Conservation (phyloP, 1,284 basidiomycete genomes). For the Cryptococcus sp. region DNA sequence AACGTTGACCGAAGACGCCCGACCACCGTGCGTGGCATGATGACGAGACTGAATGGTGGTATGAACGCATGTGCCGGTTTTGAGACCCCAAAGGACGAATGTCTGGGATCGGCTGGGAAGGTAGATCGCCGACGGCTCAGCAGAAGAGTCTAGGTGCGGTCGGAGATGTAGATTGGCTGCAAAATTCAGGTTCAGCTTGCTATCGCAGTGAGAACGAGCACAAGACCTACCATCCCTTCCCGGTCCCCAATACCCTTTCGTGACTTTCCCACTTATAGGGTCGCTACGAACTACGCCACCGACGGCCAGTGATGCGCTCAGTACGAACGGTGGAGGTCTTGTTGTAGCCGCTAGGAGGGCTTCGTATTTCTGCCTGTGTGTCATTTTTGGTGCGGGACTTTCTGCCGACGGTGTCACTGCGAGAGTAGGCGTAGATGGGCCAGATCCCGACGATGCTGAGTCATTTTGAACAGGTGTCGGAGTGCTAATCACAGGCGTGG, state of each 20-base stretch:
- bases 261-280: conserved; percentile 47
- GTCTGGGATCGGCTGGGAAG: conserved; percentile 37
- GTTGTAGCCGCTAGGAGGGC: conserved; percentile 42
- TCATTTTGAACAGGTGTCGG: neutral
- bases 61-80: conserved; percentile 43
- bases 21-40: conserved; percentile 37
- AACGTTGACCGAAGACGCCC: conserved; percentile 41
- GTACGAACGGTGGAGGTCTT: conserved; percentile 42
- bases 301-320: conserved; percentile 38
- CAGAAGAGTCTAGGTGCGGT: conserved; percentile 34
- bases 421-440: neutral
- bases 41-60: conserved; percentile 41
- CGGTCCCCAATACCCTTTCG: conserved; percentile 51
- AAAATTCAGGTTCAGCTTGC: conserved; percentile 3
- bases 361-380: conserved; percentile 47
- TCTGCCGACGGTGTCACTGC: neutral
- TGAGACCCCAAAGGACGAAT: conserved; percentile 46
- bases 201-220: neutral
- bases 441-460: neutral
- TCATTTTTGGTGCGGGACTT: conserved; percentile 28
- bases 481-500: neutral
- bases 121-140: conserved; percentile 32
- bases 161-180: conserved; percentile 46
- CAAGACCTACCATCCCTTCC: conserved; percentile 38
- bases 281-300: conserved; percentile 47